Evolutionary conservation across 495 filamentous ascomycete genomes (phyloP).

Genomic region (Paragyromitra xinjiangensis): DNA sequence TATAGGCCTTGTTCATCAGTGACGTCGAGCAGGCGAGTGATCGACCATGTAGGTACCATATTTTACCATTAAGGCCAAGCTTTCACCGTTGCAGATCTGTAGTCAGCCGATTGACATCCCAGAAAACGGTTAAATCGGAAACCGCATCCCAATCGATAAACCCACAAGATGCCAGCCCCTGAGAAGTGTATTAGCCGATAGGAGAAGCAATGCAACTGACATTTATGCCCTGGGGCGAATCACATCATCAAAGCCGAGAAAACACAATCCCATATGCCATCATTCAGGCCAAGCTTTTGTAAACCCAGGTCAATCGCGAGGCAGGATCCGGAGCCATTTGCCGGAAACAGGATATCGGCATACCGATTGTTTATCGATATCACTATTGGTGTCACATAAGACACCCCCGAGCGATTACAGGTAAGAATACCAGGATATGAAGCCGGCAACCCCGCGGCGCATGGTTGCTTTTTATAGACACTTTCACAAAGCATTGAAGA

Average conservation of each 20-base stretch:
- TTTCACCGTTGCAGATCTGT: not conserved
- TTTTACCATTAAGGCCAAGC: not conserved
- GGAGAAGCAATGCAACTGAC: not conserved
- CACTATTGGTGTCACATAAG: not conserved
- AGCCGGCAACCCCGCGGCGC: not conserved
- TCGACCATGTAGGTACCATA: not conserved
- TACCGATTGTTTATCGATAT: slow-evolving; percentile 1
- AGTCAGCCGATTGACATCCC: not conserved
- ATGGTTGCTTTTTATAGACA: not conserved
- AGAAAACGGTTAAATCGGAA: not conserved
- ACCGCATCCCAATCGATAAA: not conserved
- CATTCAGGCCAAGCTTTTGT: not conserved
- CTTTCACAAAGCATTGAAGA: not conserved
- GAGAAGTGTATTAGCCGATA: not conserved
- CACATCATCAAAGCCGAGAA: not conserved
- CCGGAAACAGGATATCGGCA: not conserved
- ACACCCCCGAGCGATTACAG: not conserved
- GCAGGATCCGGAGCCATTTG: not conserved
- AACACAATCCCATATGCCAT: not conserved
- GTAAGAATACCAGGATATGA: not conserved
- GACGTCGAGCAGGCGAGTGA: not conserved
- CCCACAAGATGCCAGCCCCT: not conserved
- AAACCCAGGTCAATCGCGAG: not conserved
- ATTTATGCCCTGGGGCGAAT: not conserved
- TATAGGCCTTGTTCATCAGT: not conserved